phyloP scores from a whole-genome alignment of 2,329 filamentous ascomycete species.

The Westerdykella sp. region DNA sequence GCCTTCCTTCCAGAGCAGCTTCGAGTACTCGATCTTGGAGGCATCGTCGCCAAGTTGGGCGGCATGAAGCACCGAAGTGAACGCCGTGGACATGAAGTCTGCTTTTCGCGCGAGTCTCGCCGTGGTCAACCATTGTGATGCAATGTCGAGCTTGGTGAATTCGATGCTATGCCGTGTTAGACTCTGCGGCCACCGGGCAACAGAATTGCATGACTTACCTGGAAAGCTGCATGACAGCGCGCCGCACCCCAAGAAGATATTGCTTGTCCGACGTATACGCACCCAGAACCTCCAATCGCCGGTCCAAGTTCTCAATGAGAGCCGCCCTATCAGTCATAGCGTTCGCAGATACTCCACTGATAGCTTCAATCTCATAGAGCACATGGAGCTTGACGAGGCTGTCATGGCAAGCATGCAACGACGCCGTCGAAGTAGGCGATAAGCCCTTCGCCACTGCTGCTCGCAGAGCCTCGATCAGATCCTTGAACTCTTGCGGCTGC shows the following conservation, averaged over 20 bases:
- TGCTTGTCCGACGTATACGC: conserved; percentile 91
- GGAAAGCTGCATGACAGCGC: conserved; percentile 79
- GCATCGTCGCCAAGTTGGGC: conserved; percentile 76
- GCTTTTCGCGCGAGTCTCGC: conserved; percentile 82
- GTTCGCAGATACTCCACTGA: conserved; percentile 47
- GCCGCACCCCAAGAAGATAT: conserved; percentile 77
- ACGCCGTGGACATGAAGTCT: conserved; percentile 76
- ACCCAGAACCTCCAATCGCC: conserved; percentile 81
- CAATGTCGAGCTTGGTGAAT: conserved; percentile 68
- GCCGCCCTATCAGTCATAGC: conserved; percentile 28
- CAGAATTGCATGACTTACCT: conserved; percentile 45
- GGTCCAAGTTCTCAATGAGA: conserved; percentile 54
- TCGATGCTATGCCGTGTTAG: conserved; percentile 35
- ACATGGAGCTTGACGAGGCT: conserved; percentile 81
- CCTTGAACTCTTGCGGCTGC: conserved; percentile 48
- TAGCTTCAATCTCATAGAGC: conserved; percentile 77
- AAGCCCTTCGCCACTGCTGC: conserved; percentile 66
- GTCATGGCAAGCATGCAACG: conserved; percentile 77
- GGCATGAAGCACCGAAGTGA: conserved; percentile 88
- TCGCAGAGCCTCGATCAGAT: conserved; percentile 59
- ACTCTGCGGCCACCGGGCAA: conserved; percentile 6
- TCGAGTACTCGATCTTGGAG: conserved; percentile 89
- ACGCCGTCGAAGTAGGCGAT: conserved; percentile 69
- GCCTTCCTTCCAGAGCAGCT: conserved; percentile 86
- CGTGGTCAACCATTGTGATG: conserved; percentile 76